These are phyloP conservation scores for Rhodotorula glutinis DNA, from an alignment of 1,284 basidiomycete genomes.

Conservation along the genomic window DNA sequence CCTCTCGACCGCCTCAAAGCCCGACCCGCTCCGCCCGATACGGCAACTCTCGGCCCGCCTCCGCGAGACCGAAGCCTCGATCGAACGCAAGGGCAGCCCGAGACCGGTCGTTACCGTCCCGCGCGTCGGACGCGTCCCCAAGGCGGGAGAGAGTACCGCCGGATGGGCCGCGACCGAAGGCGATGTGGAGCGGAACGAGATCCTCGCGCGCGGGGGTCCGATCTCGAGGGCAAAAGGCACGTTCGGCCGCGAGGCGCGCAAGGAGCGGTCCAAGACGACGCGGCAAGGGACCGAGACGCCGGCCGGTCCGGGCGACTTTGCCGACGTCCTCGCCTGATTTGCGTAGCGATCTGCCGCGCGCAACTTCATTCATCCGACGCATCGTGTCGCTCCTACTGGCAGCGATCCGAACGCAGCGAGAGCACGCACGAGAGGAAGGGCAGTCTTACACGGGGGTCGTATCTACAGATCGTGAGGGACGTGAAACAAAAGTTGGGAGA, in stretches of 20 bases:
- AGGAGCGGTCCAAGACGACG: not conserved
- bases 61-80: not conserved
- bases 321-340: not conserved
- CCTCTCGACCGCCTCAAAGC: slow-evolving; percentile 12
- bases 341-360: too few relatives aligned
- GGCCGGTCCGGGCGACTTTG: not conserved
- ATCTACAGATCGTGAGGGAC: too few relatives aligned
- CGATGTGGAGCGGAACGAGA: not conserved
- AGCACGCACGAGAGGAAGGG: too few relatives aligned
- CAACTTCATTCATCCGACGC: too few relatives aligned
- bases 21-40: slow-evolving; percentile 22
- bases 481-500: too few relatives aligned
- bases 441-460: too few relatives aligned
- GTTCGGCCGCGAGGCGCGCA: slow-evolving; percentile 4
- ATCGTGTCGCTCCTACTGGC: too few relatives aligned
- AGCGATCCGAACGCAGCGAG: too few relatives aligned
- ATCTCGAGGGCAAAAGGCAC: slow-evolving; percentile 29
- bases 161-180: slow-evolving; percentile 11
- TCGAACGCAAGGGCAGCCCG: slow-evolving; percentile 27
- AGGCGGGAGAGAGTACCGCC: slow-evolving; percentile 26
- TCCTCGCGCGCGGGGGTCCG: slow-evolving; percentile 13
- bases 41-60: slow-evolving; percentile 33
- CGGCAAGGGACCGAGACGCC: not conserved
- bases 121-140: slow-evolving; percentile 7
- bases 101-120: slow-evolving; percentile 32